Conservation (phyloP, 2,329 filamentous ascomycete species). For the Thyridium curvatum region DNA sequence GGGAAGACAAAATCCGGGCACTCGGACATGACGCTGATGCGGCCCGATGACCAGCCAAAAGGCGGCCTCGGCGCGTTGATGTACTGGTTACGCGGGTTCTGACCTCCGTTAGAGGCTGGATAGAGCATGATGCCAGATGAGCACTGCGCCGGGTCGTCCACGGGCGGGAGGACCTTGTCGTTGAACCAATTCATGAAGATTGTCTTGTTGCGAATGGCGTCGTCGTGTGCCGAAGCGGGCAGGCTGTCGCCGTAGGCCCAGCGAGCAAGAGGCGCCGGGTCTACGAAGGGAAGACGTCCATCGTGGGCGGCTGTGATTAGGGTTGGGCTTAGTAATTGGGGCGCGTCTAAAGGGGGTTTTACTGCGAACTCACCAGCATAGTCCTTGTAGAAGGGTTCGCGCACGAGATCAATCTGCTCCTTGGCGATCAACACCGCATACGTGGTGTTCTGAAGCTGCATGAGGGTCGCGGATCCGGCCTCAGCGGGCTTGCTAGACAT, state of each 20-base stretch:
- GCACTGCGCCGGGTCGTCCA: conserved; percentile 32
- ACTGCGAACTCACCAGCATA: conserved; percentile 21
- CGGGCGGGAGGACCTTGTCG: conserved; percentile 31
- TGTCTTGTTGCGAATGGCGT: conserved; percentile 43
- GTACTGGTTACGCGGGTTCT: conserved; percentile 26
- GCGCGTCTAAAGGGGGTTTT: too few relatives aligned
- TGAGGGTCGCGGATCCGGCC: conserved; percentile 9
- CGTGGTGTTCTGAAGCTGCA: conserved; percentile 20
- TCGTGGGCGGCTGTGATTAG: conserved; percentile 6
- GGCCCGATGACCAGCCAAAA: conserved; percentile 33
- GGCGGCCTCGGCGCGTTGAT: conserved; percentile 34
- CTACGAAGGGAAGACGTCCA: conserved; percentile 27
- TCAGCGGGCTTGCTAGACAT: conserved; percentile 13
- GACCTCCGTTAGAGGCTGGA: conserved; percentile 19
- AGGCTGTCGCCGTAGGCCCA: conserved; percentile 27
- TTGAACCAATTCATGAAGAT: conserved; percentile 39
- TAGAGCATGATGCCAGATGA: conserved; percentile 44
- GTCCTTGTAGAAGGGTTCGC: conserved; percentile 29
- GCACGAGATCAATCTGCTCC: conserved; percentile 26
- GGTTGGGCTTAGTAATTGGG: too few relatives aligned
- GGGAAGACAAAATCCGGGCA: conserved; percentile 35
- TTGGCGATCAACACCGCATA: conserved; percentile 29
- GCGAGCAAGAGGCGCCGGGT: conserved; percentile 25
- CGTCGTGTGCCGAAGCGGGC: conserved; percentile 11
- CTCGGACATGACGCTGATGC: conserved; percentile 26